phyloP scores from a whole-genome alignment of 768 basidiomycete genomes.

The Tulasnella sp. region DNA sequence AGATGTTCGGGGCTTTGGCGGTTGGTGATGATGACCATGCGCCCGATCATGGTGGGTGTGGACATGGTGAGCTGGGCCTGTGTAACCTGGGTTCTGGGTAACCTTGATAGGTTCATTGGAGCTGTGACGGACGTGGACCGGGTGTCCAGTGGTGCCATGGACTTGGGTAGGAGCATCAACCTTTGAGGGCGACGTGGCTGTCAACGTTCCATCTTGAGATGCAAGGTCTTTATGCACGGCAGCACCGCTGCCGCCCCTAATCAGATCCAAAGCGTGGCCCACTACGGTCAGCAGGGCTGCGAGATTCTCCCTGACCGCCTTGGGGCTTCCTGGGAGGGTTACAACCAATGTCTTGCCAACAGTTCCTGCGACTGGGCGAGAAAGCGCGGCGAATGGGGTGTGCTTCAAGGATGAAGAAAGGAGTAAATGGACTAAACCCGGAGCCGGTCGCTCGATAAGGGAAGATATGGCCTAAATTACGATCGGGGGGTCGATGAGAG shows the following conservation, averaged over 20 bases:
- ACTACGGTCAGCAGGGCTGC: constrained; percentile 50
- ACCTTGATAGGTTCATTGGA: background rate
- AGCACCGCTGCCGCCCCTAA: constrained; percentile 53
- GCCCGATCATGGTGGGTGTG: constrained; percentile 31
- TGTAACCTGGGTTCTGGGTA: background rate
- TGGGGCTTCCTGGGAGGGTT: constrained; percentile 75
- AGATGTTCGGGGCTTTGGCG: constrained; percentile 43
- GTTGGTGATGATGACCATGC: constrained; percentile 28
- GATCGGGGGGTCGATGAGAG: background rate
- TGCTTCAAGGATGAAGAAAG: constrained; percentile 53
- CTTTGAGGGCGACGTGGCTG: constrained; percentile 1
- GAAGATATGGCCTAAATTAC: constrained; percentile 41
- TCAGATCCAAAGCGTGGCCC: constrained; percentile 59
- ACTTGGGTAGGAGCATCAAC: background rate
- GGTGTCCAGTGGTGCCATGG: background rate
- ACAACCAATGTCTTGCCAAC: constrained; percentile 52
- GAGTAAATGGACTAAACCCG: constrained; percentile 66
- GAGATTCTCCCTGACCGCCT: constrained; percentile 71
- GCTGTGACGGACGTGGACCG: background rate
- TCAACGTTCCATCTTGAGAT: background rate
- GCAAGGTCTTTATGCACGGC: constrained; percentile 43
- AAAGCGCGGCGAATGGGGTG: constrained; percentile 70
- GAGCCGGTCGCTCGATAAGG: constrained; percentile 30
- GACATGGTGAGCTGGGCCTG: constrained; percentile 24
- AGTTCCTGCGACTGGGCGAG: constrained; percentile 72